Evolutionary conservation across 768 basidiomycete genomes (phyloP), one percentile per base, ranked within the genome.

Genomic region (Tylopilus intermedius): DNA sequence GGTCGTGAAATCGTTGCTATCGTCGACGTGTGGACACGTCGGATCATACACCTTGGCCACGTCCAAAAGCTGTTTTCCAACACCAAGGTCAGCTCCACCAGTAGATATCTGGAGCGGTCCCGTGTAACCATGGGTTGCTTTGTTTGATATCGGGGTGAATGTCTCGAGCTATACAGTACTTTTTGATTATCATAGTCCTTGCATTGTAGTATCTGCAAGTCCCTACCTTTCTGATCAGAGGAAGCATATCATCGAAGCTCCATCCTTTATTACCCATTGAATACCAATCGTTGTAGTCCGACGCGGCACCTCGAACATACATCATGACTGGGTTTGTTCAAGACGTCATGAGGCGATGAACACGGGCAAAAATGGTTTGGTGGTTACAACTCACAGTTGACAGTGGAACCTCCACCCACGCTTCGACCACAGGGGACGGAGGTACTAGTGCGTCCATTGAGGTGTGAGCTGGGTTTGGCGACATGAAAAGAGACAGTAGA

Each of bases 211-310:
- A 18, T 18, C 18, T 18, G 18, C 18, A 18, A 18, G 8, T 9
- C 30, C 18, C 8, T 52, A 79, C 84, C 75, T 84, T 84, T 56
- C 71, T 77, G 27, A 83, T 56, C 14, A 84, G 66, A 0, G 84
- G 83, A 30, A 86, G 76, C 3, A 87, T 59, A 22, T 79, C 70
- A 44, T 73, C 68, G 0, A 80, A 79, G 5, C 81, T 72, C 85
- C 85, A 87, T 1, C 83, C 84, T 1, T 75, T 66, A 60, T 85
- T 84, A 4, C 71, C 72, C 27, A 78, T 62, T 1, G 40, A 57
- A 35, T 35, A 11, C 84, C 84, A 86, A 46, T 79, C 79, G 55
- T 87, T 80, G 47, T 79, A 84, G 60, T 87, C 85, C 0, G 82
- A 84, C 1, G 80, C 78, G 11, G 79, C 66, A 13, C 81, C 77